A percentile compares a stretch with the other conserved stretches of the same genome.
phyloP scores from a whole-genome alignment of 2,329 filamentous ascomycete genomes.

The Ascochyta rabiei region DNA sequence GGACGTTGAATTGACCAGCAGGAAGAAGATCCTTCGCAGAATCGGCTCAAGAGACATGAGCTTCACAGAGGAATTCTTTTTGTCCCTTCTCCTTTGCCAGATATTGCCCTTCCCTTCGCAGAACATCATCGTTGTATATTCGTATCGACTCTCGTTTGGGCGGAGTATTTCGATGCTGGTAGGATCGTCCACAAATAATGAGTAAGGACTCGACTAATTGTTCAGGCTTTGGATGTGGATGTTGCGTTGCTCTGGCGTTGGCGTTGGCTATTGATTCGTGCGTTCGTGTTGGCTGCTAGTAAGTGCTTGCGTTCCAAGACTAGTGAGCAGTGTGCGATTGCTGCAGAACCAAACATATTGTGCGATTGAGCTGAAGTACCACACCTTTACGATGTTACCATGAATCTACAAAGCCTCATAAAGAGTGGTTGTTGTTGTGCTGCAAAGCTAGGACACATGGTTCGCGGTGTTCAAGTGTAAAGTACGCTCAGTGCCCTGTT shows the following conservation, averaged over 20 bases:
- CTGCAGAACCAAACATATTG: not conserved
- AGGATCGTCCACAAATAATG: not conserved
- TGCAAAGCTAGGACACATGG: not conserved
- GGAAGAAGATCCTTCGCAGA: too few relatives aligned
- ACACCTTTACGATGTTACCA: not conserved
- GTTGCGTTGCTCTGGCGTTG: not conserved
- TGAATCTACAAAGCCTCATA: not conserved
- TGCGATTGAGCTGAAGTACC: not conserved
- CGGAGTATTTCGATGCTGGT: not conserved
- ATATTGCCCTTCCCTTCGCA: too few relatives aligned
- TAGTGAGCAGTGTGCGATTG: not conserved
- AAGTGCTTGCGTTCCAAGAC: not conserved
- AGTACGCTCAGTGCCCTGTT: not conserved
- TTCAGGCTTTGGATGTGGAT: not conserved
- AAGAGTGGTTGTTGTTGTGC: not conserved
- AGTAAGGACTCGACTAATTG: not conserved
- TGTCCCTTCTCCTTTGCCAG: too few relatives aligned
- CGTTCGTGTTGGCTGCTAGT: not conserved
- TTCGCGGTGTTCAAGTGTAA: not conserved
- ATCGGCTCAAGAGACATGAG: too few relatives aligned
- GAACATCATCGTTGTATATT: too few relatives aligned
- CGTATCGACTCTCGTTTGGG: too few relatives aligned
- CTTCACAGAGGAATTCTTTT: too few relatives aligned
- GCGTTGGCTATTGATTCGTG: not conserved
- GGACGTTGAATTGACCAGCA: too few relatives aligned